Percentiles rank a stretch among this genome's conserved stretches.
phyloP scores from a whole-genome alignment of 1,139 yeast genomes.

The Geotrichum bryndzae region DNA sequence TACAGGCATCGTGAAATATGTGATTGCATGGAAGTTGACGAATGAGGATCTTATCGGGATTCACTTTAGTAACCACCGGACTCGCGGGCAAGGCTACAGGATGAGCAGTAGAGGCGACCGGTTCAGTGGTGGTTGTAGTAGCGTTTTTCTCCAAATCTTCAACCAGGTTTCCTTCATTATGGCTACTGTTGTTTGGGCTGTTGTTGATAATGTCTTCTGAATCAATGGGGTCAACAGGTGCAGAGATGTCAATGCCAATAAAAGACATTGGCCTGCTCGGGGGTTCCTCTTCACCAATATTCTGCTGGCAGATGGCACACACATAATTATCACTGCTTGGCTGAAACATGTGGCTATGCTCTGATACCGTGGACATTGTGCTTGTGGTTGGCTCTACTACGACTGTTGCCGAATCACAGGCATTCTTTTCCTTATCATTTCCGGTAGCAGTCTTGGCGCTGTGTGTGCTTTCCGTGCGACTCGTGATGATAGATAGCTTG shows the following conservation, averaged over 20 bases:
- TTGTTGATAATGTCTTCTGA: background rate
- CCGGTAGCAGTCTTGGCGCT: background rate
- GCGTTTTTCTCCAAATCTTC: background rate
- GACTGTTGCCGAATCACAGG: background rate
- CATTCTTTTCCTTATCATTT: background rate
- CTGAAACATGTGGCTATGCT: background rate
- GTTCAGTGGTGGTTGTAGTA: background rate
- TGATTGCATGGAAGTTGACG: slow-evolving; percentile 78
- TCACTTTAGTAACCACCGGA: no score
- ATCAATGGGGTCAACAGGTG: background rate
- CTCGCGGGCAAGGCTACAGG: background rate
- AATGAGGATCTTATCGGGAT: slow-evolving; percentile 25
- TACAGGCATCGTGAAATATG: slow-evolving; percentile 72
- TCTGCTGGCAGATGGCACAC: background rate
- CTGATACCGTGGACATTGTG: background rate
- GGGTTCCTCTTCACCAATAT: background rate
- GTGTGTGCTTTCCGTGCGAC: background rate
- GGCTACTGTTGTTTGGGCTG: background rate
- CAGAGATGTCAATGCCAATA: background rate
- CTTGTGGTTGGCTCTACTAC: background rate
- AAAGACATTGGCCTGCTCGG: background rate
- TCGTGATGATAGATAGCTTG: background rate
- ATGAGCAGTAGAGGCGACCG: background rate
- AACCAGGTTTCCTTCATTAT: background rate
- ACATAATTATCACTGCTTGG: background rate